phyloP scores from a whole-genome alignment of 495 filamentous ascomycete genomes.

The Penicillium antarcticum region DNA sequence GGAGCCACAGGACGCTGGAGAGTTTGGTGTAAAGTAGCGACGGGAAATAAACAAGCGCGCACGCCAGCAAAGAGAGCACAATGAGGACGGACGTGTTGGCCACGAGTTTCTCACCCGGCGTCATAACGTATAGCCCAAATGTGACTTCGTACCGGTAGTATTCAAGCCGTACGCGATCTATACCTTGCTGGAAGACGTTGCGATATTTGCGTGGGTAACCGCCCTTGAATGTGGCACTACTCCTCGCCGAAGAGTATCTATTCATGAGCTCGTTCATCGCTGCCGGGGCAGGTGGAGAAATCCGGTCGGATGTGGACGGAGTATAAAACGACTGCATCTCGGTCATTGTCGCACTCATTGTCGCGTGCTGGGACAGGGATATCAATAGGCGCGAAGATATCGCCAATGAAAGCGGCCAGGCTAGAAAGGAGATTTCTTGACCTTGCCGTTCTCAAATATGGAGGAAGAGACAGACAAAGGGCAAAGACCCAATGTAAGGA shows the following conservation, averaged over 20 bases:
- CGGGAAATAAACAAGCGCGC: slow-evolving; percentile 42
- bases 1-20: slow-evolving; percentile 34
- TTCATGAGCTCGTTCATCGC: slow-evolving; percentile 37
- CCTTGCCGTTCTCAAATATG: background rate
- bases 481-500: too few relatives aligned
- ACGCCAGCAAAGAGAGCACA: slow-evolving; percentile 31
- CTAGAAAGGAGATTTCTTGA: background rate
- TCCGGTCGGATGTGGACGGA: slow-evolving; percentile 25
- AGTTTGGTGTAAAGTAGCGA: slow-evolving; percentile 37
- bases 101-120: slow-evolving; percentile 65
- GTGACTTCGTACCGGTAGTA: slow-evolving; percentile 78
- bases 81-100: slow-evolving; percentile 52
- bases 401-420: slow-evolving; percentile 1
- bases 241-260: slow-evolving; percentile 33
- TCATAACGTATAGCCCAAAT: slow-evolving; percentile 70
- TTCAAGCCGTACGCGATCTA: slow-evolving; percentile 59
- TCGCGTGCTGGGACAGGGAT: background rate
- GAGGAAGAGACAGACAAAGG: too few relatives aligned
- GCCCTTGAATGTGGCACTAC: background rate
- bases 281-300: slow-evolving; percentile 28
- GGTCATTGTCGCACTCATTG: slow-evolving; percentile 24
- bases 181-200: slow-evolving; percentile 30
- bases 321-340: slow-evolving; percentile 42
- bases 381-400: background rate
- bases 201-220: background rate